Conservation (phyloP, 768 basidiomycete species). For the Panellus pusillus region DNA sequence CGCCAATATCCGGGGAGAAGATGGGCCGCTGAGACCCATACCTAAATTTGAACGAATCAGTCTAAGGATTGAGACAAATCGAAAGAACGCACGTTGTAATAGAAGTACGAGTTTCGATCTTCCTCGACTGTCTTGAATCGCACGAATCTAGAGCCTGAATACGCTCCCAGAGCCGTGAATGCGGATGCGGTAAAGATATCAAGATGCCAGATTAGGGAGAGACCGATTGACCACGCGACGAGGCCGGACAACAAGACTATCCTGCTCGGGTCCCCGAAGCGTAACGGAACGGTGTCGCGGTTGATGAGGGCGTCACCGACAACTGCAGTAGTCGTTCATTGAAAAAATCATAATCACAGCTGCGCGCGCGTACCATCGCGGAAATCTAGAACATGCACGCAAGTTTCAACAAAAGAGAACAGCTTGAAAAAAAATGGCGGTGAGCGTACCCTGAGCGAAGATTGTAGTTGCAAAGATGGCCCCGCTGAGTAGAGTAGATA, state of each 20-base stretch:
- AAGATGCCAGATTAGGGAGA: slow-evolving; percentile 33
- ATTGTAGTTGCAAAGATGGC: slow-evolving; percentile 41
- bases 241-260: slow-evolving; percentile 29
- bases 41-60: slow-evolving; percentile 11
- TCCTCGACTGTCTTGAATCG: slow-evolving; percentile 26
- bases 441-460: slow-evolving; percentile 33
- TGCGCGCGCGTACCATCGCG: slow-evolving; percentile 8
- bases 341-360: slow-evolving; percentile 25
- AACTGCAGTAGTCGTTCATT: slow-evolving; percentile 14
- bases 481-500: slow-evolving; percentile 34
- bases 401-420: not conserved
- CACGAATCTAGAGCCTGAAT: slow-evolving; percentile 33
- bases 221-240: slow-evolving; percentile 33
- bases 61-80: too few species aligned
- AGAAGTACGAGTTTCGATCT: slow-evolving; percentile 37
- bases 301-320: slow-evolving; percentile 37
- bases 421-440: too few species aligned
- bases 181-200: slow-evolving; percentile 24
- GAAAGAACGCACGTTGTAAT: slow-evolving; percentile 33
- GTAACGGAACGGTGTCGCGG: slow-evolving; percentile 42
- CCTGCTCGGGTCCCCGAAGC: slow-evolving; percentile 30
- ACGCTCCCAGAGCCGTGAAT: slow-evolving; percentile 31
- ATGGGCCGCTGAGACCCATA: slow-evolving; percentile 37
- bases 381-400: slow-evolving; percentile 1
- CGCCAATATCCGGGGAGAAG: slow-evolving; percentile 38